phyloP scores from a whole-genome alignment of 169 alveolate genomes.

The Prorocentrum cordatum region DNA sequence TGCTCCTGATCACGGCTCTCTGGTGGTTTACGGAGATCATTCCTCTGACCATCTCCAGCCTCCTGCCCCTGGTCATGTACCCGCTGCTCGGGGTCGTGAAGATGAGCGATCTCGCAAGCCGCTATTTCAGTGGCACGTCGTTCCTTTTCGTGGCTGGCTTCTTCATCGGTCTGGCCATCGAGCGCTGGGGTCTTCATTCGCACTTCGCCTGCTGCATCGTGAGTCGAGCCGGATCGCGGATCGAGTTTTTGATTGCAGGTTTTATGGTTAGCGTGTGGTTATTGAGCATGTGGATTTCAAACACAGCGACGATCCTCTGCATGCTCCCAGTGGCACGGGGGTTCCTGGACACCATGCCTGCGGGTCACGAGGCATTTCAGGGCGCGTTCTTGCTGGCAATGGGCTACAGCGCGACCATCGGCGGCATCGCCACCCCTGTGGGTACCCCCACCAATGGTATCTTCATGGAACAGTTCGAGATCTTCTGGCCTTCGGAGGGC shows the following conservation, averaged over 20 bases:
- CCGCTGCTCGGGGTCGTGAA: slow-evolving; percentile 36
- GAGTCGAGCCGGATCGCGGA: background rate
- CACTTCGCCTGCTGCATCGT: slow-evolving; percentile 22
- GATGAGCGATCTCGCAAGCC: background rate
- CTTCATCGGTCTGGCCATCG: slow-evolving; percentile 42
- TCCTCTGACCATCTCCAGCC: slow-evolving; percentile 18
- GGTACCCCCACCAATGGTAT: slow-evolving; percentile 57
- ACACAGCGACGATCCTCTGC: slow-evolving; percentile 38
- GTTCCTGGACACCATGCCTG: background rate
- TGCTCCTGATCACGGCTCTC: slow-evolving; percentile 27
- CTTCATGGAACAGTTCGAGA: slow-evolving; percentile 1
- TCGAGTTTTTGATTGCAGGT: slow-evolving; percentile 22
- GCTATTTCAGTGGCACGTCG: slow-evolving; percentile 1
- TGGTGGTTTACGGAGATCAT: slow-evolving; percentile 34
- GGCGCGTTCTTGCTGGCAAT: slow-evolving; percentile 28
- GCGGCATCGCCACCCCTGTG: slow-evolving; percentile 41
- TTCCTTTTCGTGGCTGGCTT: slow-evolving; percentile 46
- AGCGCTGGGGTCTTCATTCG: slow-evolving; percentile 47
- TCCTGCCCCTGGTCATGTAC: slow-evolving; percentile 42
- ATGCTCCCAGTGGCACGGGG: slow-evolving; percentile 6
- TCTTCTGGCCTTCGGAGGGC: slow-evolving; percentile 27
- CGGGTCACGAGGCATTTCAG: background rate
- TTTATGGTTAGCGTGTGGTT: slow-evolving; percentile 25
- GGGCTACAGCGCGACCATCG: slow-evolving; percentile 40
- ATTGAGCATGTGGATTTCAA: slow-evolving; percentile 54